Evolutionary conservation across 805 yeast genomes (phyloP).

Genomic region (Kuraishia floccosa): DNA sequence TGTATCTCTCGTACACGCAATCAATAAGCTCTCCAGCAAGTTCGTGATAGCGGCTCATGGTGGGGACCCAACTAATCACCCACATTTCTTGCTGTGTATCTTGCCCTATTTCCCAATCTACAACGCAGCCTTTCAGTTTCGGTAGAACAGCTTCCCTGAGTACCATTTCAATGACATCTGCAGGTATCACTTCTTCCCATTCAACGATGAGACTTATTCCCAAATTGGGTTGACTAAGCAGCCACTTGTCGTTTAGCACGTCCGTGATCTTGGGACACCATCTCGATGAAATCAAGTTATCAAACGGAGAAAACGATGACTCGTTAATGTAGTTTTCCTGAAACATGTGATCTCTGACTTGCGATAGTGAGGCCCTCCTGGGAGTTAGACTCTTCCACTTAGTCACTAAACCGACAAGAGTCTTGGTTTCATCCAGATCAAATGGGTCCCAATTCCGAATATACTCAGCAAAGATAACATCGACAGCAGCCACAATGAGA

Average conservation of each 20-base stretch:
- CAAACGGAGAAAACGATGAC: slow-evolving; percentile 15
- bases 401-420: slow-evolving; percentile 16
- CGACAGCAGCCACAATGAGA: slow-evolving; percentile 8
- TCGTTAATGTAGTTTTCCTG: too few relatives aligned
- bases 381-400: slow-evolving; percentile 16
- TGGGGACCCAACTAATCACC: too few relatives aligned
- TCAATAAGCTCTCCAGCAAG: slow-evolving; percentile 3
- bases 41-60: too few relatives aligned
- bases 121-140: slow-evolving; percentile 16
- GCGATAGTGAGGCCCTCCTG: too few relatives aligned
- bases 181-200: slow-evolving; percentile 27
- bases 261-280: slow-evolving; percentile 23
- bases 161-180: slow-evolving; percentile 14
- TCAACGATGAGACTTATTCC: slow-evolving; percentile 26
- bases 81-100: too few relatives aligned
- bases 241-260: slow-evolving; percentile 22
- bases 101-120: background rate
- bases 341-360: too few relatives aligned
- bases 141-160: slow-evolving; percentile 22
- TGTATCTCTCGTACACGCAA: slow-evolving; percentile 9
- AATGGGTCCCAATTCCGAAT: slow-evolving; percentile 35
- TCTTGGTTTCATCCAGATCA: slow-evolving; percentile 15
- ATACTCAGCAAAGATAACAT: slow-evolving; percentile 8
- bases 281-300: slow-evolving; percentile 18
- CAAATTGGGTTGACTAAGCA: slow-evolving; percentile 22